Base-by-base conservation (phyloP, 352 stramenopile species). In the Phytopythium ostracodes region DNA sequence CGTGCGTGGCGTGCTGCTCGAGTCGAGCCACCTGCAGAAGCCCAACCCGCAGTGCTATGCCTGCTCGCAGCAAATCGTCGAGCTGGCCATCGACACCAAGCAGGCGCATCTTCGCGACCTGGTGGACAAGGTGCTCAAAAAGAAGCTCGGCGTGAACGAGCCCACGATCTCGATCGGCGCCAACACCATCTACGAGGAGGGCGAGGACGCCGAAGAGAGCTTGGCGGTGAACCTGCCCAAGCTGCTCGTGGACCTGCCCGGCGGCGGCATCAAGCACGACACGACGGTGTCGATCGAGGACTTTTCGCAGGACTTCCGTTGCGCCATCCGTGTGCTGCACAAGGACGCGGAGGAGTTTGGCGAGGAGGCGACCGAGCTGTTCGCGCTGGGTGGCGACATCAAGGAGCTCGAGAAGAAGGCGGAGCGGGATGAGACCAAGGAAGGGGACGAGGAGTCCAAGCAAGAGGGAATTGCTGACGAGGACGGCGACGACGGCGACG, bases 31-130 rank as follows among this genome's bases (percentile, higher is more conserved):
- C 17, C 85, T 99, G 15, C 83, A 87, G 29, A 73, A 85, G 67
- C 96, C 96, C 5, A 98, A 98, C 66, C 81, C 89, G 0, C 90
- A 96, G 49, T 99, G 97, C 76, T 99, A 97, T 73, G 96, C 98
- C 15, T 99, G 97, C 77, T 94, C 85, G 18, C 96, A 97, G 69
- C 92, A 94, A 53, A 90, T 87, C 27, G 77, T 98, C 12, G 88
- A 96, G 51, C 64, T 99, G 20, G 81, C 85, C 18, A 75, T 98
- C 33, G 87, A 98, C 72, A 96, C 92, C 0, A 84, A 91, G 35
- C 74, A 79, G 58, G 97, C 91, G 70, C 87, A 82, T 9, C 60
- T 96, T 35, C 72, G 83, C 10, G 76, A 93, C 11, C 65, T 96
- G 35, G 85, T 95, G 27, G 84, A 92, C 17, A 77, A 82, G 42